phyloP scores from a whole-genome alignment of 2,329 filamentous ascomycete species.

The Leptographium galeiforme region DNA sequence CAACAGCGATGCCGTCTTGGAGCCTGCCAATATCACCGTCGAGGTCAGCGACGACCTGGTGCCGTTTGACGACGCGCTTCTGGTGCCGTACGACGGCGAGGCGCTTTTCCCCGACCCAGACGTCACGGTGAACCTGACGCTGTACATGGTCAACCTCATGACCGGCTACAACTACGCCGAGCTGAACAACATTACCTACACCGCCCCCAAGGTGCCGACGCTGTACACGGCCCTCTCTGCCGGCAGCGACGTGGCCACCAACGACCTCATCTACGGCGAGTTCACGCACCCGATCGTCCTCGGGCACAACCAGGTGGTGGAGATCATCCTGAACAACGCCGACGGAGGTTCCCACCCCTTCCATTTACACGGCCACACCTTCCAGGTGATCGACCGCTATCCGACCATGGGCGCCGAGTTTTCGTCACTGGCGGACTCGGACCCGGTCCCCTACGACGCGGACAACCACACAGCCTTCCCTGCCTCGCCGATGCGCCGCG shows the following conservation, averaged over 20 bases:
- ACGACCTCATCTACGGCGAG: constrained; percentile 50
- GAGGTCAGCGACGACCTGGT: constrained; percentile 37
- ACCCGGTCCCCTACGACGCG: constrained; percentile 14
- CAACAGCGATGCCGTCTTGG: constrained; percentile 32
- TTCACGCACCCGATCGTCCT: constrained; percentile 57
- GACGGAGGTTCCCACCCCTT: constrained; percentile 62
- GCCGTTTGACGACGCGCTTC: constrained; percentile 58
- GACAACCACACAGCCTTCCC: constrained; percentile 27
- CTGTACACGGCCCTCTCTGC: constrained; percentile 60
- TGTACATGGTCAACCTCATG: constrained; percentile 53
- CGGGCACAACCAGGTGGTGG: constrained; percentile 51
- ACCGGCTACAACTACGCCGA: constrained; percentile 36
- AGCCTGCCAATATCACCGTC: constrained; percentile 19
- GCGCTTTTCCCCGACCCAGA: constrained; percentile 47
- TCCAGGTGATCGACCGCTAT: constrained; percentile 43
- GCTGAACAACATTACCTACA: constrained; percentile 69
- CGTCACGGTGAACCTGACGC: constrained; percentile 46
- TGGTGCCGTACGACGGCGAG: constrained; percentile 56
- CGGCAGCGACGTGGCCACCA: constrained; percentile 38
- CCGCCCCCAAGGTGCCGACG: constrained; percentile 60
- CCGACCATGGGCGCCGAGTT: constrained; percentile 47
- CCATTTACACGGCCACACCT: constrained; percentile 65
- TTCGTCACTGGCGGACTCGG: constrained; percentile 28
- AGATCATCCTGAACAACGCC: constrained; percentile 65
- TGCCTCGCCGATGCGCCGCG: constrained; percentile 48